Evolutionary conservation across 2,329 filamentous ascomycete species (phyloP).

Genomic region (Simplicillium sp.): DNA sequence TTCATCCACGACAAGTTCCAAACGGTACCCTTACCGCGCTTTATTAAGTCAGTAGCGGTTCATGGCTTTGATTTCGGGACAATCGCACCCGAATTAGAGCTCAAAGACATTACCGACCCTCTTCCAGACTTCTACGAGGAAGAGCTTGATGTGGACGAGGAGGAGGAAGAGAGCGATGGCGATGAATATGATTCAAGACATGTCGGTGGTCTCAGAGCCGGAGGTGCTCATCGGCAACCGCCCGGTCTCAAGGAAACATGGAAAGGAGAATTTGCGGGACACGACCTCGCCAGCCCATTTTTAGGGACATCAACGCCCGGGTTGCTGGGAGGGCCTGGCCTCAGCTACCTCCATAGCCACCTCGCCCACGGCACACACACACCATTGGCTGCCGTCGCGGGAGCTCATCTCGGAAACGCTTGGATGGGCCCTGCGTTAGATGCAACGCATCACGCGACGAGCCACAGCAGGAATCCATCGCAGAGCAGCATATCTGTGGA

Average conservation of each 20-base stretch:
- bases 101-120: slow-evolving; percentile 95
- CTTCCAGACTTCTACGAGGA: slow-evolving; percentile 94
- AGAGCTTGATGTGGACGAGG: slow-evolving; percentile 47
- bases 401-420: slow-evolving; percentile 38
- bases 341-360: slow-evolving; percentile 77
- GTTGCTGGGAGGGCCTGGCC: slow-evolving; percentile 62
- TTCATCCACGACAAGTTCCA: slow-evolving; percentile 98
- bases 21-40: slow-evolving; percentile 78
- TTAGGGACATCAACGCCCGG: slow-evolving; percentile 51
- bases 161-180: slow-evolving; percentile 23
- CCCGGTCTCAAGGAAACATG: slow-evolving; percentile 22
- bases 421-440: slow-evolving; percentile 19
- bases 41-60: slow-evolving; percentile 93
- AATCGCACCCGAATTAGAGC: slow-evolving; percentile 73
- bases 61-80: slow-evolving; percentile 89
- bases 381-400: slow-evolving; percentile 69
- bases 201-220: background rate
- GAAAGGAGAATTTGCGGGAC: slow-evolving; percentile 18
- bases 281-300: slow-evolving; percentile 46
- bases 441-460: slow-evolving; percentile 12
- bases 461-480: slow-evolving; percentile 33
- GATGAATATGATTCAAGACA: slow-evolving; percentile 12
- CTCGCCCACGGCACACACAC: slow-evolving; percentile 69
- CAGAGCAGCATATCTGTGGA: slow-evolving; percentile 37
- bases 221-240: slow-evolving; percentile 14